Evolutionary conservation across 2,329 filamentous ascomycete genomes (phyloP), one percentile per base, ranked within the genome.

Genomic region (Aspergillus fumigatus): DNA sequence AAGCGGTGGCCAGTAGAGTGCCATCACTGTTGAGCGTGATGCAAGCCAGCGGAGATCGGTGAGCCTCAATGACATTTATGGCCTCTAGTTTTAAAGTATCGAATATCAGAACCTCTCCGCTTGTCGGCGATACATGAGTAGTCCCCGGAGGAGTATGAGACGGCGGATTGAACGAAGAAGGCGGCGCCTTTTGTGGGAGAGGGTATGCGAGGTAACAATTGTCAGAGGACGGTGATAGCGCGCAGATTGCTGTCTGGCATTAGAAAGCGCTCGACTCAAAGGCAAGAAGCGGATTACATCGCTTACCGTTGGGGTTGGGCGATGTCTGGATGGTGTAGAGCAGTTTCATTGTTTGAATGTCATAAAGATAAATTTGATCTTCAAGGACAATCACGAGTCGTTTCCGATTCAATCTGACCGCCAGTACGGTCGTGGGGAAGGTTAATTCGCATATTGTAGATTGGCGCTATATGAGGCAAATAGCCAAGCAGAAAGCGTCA

Each of bases 401-500:
- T 75, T 97, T 97, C 64, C 94, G 85, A 74, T 99, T 99, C 67
- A 99, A 80, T 62, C 92, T 89, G 57, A 99, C 91, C 21, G 93
- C 92, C 43, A 97, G 84, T 10, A 99, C 92, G 51, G 92, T 92
- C n/a, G 92, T 96, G 11, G 93, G 93, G 67, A 99, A 99, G 3
- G 93, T 97, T 70, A 99, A 89, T 75, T 99, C 94, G 84, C 94
- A 99, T 73, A 99, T 97, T 58, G 95, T 90, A 45, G 93, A 87
- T 74, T 87, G 82, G 62, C 85, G 80, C 84, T 87, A 70, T 60
- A 55, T 26, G 32, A 26, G 27, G 40, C 40, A 51, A n/a, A 53
- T 10, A 38, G 29, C 38, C 43, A 40, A 53, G 23, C 19, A 40
- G 45, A 52, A 41, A 51, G 38, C 25, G 59, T 64, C 54, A 65